A percentile compares a stretch with the other conserved stretches of the same genome.
Conservation (phyloP, 202 grass and related monocot species). For the Alloteropsis angusta region DNA sequence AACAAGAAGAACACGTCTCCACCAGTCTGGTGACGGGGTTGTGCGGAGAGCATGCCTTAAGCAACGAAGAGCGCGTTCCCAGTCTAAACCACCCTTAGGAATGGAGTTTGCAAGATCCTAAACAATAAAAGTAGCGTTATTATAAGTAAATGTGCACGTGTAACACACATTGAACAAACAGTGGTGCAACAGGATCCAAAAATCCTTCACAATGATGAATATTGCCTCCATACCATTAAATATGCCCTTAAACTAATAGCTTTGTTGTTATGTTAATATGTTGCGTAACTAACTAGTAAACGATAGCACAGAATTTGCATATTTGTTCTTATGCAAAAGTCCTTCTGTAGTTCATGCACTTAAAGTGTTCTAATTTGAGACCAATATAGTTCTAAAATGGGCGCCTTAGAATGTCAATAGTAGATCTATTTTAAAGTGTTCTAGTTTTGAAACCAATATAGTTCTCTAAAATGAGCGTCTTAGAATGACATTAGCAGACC, state of each 20-base stretch:
- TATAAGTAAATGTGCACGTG: background rate
- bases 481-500: constrained; percentile 1
- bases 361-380: constrained; percentile 1
- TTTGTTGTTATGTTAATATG: background rate
- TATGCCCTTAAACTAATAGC: background rate
- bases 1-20: constrained; percentile 91
- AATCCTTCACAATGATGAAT: background rate
- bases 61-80: constrained; percentile 91
- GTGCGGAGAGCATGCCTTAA: constrained; percentile 88
- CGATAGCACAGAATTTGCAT: constrained; percentile 3
- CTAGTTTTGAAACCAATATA: constrained; percentile 13
- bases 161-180: background rate
- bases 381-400: background rate
- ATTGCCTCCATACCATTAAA: background rate
- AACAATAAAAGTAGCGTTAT: constrained; percentile 24
- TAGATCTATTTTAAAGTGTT: constrained; percentile 3
- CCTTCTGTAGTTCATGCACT: background rate
- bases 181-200: background rate
- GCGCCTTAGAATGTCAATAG: background rate
- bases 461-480: background rate
- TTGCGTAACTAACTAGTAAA: constrained; percentile 1
- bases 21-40: constrained; percentile 97
- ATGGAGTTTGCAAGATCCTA: constrained; percentile 92
- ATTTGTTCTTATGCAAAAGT: background rate
- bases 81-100: constrained; percentile 83